Evolutionary conservation across 768 basidiomycete species (phyloP), one percentile per base, ranked within the genome.

Genomic region (Kwoniella mangroviensis): DNA sequence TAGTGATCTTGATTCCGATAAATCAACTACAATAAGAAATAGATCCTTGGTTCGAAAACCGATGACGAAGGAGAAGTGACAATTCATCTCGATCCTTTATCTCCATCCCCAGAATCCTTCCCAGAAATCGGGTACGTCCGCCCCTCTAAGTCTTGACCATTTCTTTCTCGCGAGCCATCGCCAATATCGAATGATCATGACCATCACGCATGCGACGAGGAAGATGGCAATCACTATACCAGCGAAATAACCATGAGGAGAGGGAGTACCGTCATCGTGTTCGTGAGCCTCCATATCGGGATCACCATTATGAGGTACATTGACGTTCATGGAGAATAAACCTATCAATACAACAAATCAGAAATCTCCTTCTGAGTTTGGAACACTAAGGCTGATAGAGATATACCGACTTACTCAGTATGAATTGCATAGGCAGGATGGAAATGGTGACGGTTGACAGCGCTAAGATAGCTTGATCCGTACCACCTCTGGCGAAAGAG

Each of bases 401-500:
- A 5, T 45, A 22, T 13, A 59, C n/a, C 40, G 7, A 78, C 85
- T 51, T 34, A 85, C 85, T 76, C 17, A 75, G 77, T 28, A 84
- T 67, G 52, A 89, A 85, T 73, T 89, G 89, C 54, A 90, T 85
- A 52, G 89, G 89, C 17, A 93, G 77, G 41, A 91, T 87, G 1
- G 87, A 88, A 54, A 94, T 85, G 73, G 86, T 88, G 65, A 93
- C 86, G n/a, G 87, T 78, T 0, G 90, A 89, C 4, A 96, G 85
- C 57, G 86, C 85, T 15, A 95, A 77, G 22, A 94, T 83, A 15
- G 89, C 87, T 73, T 87, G 88, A 80, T 92, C 91, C 4, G 87
- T 88, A 5, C 87, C 88, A 9, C 86, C 85, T 80, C 90, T 89
- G 1, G 89, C 87, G 42, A 85, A 84, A 6, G 87, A 86, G 43